Evolutionary conservation across 2,329 filamentous ascomycete species (phyloP), one percentile per base, ranked within the genome.

Genomic region (Mariannaea elegans): DNA sequence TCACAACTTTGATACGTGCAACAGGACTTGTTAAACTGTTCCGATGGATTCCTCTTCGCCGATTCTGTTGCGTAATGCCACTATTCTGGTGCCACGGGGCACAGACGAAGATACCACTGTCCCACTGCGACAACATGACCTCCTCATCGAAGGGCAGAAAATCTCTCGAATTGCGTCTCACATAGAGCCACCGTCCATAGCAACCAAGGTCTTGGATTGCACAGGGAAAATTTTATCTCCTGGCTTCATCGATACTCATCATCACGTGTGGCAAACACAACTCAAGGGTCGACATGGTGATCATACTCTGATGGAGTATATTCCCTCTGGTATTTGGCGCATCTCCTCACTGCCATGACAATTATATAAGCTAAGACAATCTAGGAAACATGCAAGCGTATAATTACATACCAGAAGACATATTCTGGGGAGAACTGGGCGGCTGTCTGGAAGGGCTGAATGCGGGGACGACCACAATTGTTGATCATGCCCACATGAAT

Each of bases 401-500:
- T n/a, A n/a, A n/a, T 13, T 41, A 41, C 34, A 12, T 21, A 16
- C 34, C 36, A 7, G 21, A 51, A 39, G 48, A 51, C 13, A 41
- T 41, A 13, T 51, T 39, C 23, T 51, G 48, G 48, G 48, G 48
- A 8, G 23, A 51, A 13, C 36, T 51, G 14, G 24, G 21, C 3
- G 48, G 48, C 8, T 24, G 21, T 31, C 19, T 51, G 7, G 48
- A 51, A n/a, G 24, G 34, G 2, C 39, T 51, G 6, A 34, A 51
- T n/a, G 34, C 34, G n/a, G 48, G 48, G 24, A 51, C 48, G 7
- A 51, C 48, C 2, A 41, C 36, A 12, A 34, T 51, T 18, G 34
- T 51, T 19, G 48, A 51, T 14, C 48, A 51, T 51, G 48, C 48
- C n/a, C 48, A 51, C n/a, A 24, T 38, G n/a, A 51, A 24, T 16